Conservation (phyloP, 1,139 yeast species). For the Taiozyma onychis region DNA sequence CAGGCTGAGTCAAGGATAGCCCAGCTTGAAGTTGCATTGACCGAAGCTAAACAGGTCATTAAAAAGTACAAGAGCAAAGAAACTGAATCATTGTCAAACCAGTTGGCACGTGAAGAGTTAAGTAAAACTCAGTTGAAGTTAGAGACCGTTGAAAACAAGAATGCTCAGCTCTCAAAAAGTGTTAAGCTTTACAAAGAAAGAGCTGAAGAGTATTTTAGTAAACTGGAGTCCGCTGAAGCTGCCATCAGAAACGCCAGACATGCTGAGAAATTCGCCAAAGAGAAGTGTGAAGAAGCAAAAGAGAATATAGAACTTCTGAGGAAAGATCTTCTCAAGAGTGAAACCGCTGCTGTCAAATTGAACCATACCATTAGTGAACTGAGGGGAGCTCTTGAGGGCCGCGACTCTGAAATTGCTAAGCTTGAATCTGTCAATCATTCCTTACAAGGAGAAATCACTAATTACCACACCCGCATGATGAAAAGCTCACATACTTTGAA, state of each 20-base stretch:
- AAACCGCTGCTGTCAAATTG: constrained; percentile 49
- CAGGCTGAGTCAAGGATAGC: constrained; percentile 45
- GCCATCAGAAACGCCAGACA: constrained; percentile 58
- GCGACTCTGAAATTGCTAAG: constrained; percentile 48
- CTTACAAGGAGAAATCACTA: constrained; percentile 46
- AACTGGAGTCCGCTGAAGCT: constrained; percentile 75
- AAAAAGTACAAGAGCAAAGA: constrained; percentile 15
- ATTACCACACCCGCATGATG: constrained; percentile 43
- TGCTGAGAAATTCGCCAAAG: constrained; percentile 51
- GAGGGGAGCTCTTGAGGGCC: constrained; percentile 57
- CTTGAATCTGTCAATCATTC: constrained; percentile 39
- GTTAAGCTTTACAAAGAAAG: constrained; percentile 62
- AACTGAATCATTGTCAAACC: constrained; percentile 14
- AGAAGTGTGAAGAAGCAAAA: constrained; percentile 52
- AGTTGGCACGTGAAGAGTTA: constrained; percentile 25
- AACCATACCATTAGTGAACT: constrained; percentile 49
- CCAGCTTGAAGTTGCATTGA: constrained; percentile 38
- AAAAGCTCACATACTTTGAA: constrained; percentile 37
- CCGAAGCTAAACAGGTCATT: constrained; percentile 22
- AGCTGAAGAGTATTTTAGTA: constrained; percentile 69
- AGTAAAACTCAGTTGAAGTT: constrained; percentile 38
- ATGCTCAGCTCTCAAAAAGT: constrained; percentile 45
- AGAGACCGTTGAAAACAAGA: constrained; percentile 47
- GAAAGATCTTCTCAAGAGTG: constrained; percentile 57
- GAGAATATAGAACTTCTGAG: constrained; percentile 48